Conservation (phyloP, 371 early-diverging fungal species). For the Rhizopus sp. region DNA sequence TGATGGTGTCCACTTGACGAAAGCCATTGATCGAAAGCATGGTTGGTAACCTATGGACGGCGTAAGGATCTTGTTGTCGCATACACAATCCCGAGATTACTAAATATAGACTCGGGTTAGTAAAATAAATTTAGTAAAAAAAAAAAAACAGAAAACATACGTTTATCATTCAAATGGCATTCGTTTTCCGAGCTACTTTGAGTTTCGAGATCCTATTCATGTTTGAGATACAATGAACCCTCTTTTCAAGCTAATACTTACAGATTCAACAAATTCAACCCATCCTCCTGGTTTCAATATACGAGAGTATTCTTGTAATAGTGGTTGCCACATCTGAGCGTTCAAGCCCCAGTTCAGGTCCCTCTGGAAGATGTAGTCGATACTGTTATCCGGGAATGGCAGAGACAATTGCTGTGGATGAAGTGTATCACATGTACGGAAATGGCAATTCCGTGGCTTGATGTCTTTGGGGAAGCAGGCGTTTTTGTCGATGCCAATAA, state of each 20-base stretch:
- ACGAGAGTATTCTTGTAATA: slow-evolving; percentile 40
- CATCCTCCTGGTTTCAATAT: slow-evolving; percentile 51
- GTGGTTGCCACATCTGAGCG: slow-evolving; percentile 33
- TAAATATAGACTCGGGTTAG: slow-evolving; percentile 8
- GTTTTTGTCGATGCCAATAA: slow-evolving; percentile 42
- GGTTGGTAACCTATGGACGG: slow-evolving; percentile 45
- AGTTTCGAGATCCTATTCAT: slow-evolving; percentile 39
- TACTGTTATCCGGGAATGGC: slow-evolving; percentile 50
- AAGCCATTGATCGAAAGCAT: slow-evolving; percentile 44
- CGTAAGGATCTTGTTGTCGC: slow-evolving; percentile 53
- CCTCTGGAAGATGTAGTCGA: slow-evolving; percentile 50
- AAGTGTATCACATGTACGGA: slow-evolving; percentile 28
- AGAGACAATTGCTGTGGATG: slow-evolving; percentile 22
- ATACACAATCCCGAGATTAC: slow-evolving; percentile 36
- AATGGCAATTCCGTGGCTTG: slow-evolving; percentile 50
- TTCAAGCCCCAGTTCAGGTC: slow-evolving; percentile 42
- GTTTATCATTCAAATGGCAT: slow-evolving; percentile 39
- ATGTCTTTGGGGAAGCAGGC: slow-evolving; percentile 39
- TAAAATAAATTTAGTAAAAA: neutral
- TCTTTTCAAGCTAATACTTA: slow-evolving; percentile 4
- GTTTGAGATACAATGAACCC: neutral
- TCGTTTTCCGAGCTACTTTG: slow-evolving; percentile 38
- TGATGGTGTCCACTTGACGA: slow-evolving; percentile 34
- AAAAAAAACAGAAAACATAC: slow-evolving; percentile 23
- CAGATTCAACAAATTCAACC: slow-evolving; percentile 47